Evolutionary conservation across 495 filamentous ascomycete species (phyloP).

Genomic region (Hypoxylon perforatum): DNA sequence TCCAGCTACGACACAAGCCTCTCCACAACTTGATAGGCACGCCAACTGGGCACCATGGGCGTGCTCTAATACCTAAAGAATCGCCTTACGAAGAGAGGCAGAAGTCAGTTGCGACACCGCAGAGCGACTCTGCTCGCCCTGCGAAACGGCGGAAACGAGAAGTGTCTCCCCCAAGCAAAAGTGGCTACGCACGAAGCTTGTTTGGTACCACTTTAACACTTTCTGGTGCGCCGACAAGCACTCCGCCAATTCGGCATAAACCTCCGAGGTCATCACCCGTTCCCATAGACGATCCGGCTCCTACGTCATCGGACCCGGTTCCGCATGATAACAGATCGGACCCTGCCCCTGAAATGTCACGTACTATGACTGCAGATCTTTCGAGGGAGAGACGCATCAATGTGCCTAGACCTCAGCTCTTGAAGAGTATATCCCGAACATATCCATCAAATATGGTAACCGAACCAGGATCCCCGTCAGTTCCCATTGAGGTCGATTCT

Average conservation of each 20-base stretch:
- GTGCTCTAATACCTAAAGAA: conserved; percentile 56
- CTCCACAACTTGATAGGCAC: conserved; percentile 59
- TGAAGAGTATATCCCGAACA: not conserved
- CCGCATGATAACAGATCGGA: conserved; percentile 5
- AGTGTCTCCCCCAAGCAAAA: conserved; percentile 54
- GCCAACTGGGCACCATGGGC: conserved; percentile 62
- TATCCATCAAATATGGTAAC: not conserved
- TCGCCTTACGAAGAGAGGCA: conserved; percentile 64
- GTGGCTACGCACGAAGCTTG: conserved; percentile 63
- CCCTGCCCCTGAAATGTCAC: not conserved
- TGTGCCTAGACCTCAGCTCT: not conserved
- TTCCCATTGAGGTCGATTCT: not conserved
- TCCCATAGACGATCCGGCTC: conserved; percentile 17
- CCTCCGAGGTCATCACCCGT: conserved; percentile 17
- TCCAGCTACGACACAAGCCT: conserved; percentile 54
- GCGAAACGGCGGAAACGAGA: conserved; percentile 53
- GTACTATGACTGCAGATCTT: not conserved
- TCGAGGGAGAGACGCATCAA: not conserved
- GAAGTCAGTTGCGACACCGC: conserved; percentile 29
- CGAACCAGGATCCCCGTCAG: not conserved
- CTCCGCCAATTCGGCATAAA: conserved; percentile 42
- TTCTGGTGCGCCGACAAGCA: conserved; percentile 53
- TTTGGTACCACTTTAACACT: conserved; percentile 61
- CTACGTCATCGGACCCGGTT: conserved; percentile 15
- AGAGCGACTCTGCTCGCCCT: conserved; percentile 34